Evolutionary conservation across 2,329 filamentous ascomycete species (phyloP).

Genomic region (Tolypocladium paradoxum): DNA sequence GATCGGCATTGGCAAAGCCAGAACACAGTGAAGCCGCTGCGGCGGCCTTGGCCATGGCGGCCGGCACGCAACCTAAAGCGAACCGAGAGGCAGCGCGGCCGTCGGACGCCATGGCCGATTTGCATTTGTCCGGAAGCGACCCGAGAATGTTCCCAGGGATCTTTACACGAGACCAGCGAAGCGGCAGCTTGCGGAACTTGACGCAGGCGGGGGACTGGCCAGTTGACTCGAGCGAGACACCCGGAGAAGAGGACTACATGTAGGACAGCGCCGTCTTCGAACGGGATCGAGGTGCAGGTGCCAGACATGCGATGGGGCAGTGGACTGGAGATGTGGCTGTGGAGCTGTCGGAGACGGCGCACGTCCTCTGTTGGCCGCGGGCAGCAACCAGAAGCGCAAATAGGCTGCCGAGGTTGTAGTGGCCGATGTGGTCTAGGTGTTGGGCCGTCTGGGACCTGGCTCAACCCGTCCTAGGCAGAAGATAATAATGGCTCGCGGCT

Average conservation of each 20-base stretch:
- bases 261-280: background rate
- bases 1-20: background rate
- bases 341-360: background rate
- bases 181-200: slow-evolving; percentile 26
- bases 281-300: no score
- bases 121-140: slow-evolving; percentile 46
- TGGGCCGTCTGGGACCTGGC: background rate
- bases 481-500: background rate
- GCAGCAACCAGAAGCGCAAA: background rate
- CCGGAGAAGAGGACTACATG: slow-evolving; percentile 6
- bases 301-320: background rate
- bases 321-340: background rate
- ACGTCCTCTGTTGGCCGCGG: background rate
- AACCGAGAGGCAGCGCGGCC: slow-evolving; percentile 26
- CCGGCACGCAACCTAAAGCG: background rate
- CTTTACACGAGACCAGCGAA: slow-evolving; percentile 39
- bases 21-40: background rate
- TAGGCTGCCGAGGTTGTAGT: background rate
- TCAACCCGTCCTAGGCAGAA: background rate
- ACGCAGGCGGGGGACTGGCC: slow-evolving; percentile 13
- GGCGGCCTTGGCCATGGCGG: background rate
- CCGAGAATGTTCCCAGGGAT: slow-evolving; percentile 65
- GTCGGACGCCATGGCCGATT: slow-evolving; percentile 27
- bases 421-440: background rate
- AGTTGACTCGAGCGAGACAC: slow-evolving; percentile 7